Evolutionary conservation across 2,329 filamentous ascomycete genomes (phyloP).

Genomic region (Cryoendolithus antarcticus): DNA sequence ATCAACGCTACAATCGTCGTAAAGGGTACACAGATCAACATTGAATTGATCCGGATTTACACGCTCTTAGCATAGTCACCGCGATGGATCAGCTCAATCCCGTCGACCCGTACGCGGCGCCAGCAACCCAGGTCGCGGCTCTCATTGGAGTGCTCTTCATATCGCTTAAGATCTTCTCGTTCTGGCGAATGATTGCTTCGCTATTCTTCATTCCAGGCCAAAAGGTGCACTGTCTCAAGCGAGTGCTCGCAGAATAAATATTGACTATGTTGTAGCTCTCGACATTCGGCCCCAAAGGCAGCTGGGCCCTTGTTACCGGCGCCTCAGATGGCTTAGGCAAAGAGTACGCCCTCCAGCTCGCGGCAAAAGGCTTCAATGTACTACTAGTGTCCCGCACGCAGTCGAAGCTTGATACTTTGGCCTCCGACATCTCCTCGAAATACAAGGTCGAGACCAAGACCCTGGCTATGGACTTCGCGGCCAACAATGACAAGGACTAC

Average conservation of each 20-base stretch:
- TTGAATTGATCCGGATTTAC: too few relatives aligned
- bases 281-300: conserved; percentile 81
- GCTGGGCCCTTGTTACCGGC: conserved; percentile 88
- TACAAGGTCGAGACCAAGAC: conserved; percentile 62
- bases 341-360: conserved; percentile 85
- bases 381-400: conserved; percentile 91
- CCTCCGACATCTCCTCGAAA: conserved; percentile 60
- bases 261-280: conserved; percentile 48
- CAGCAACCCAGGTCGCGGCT: conserved; percentile 22
- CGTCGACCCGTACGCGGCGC: conserved; percentile 19
- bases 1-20: too few relatives aligned
- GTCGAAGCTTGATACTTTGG: conserved; percentile 72
- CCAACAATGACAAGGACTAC: conserved; percentile 71
- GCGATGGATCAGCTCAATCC: conserved; percentile 7
- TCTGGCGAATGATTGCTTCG: conserved; percentile 34
- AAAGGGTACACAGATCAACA: too few relatives aligned
- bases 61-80: conserved; percentile 1
- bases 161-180: conserved; percentile 31
- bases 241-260: too few relatives aligned
- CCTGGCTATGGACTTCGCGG: conserved; percentile 82
- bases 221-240: too few relatives aligned
- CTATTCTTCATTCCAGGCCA: conserved; percentile 37
- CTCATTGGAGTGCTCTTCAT: conserved; percentile 27
- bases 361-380: conserved; percentile 84
- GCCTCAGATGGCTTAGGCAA: conserved; percentile 95